These are phyloP conservation scores for Eimeria zaria DNA, from an alignment of 169 alveolate species.

Conservation along the genomic window DNA sequence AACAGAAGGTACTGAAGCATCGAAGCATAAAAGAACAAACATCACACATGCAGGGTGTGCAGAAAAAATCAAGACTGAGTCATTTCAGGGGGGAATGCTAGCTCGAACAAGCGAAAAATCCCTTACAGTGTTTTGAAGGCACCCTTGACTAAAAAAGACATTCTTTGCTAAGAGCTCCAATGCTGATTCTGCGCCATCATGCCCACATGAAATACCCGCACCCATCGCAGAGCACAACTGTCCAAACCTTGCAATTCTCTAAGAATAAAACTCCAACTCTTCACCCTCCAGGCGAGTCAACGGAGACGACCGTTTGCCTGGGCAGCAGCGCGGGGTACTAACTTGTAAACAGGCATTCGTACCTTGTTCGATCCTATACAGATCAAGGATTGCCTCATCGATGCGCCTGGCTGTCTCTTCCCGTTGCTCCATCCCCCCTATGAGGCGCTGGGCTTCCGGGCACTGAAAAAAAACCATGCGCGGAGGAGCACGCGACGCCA, in stretches of 20 bases:
- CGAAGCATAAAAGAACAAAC: not conserved
- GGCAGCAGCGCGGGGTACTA: too few species aligned
- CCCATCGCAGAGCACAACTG: not conserved
- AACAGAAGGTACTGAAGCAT: not conserved
- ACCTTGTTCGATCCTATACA: slow-evolving; percentile 83
- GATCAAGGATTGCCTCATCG: slow-evolving; percentile 84
- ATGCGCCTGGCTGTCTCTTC: slow-evolving; percentile 83
- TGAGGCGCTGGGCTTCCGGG: slow-evolving; percentile 81
- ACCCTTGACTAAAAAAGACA: slow-evolving; percentile 68
- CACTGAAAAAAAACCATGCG: slow-evolving; percentile 48
- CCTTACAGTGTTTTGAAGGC: slow-evolving; percentile 68
- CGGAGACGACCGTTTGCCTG: too few species aligned
- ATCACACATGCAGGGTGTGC: not conserved
- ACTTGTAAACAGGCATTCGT: not conserved
- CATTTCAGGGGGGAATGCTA: not conserved
- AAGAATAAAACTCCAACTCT: not conserved
- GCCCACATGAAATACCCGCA: not conserved
- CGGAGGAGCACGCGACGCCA: not conserved
- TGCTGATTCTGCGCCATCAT: slow-evolving; percentile 70
- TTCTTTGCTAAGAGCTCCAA: slow-evolving; percentile 75
- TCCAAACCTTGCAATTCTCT: not conserved
- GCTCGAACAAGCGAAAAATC: not conserved
- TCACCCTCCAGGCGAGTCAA: not conserved
- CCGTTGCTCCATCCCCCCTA: slow-evolving; percentile 83
- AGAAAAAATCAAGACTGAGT: not conserved